phyloP scores from a whole-genome alignment of 2,329 filamentous ascomycete genomes.

The Colletotrichum graminicola region DNA sequence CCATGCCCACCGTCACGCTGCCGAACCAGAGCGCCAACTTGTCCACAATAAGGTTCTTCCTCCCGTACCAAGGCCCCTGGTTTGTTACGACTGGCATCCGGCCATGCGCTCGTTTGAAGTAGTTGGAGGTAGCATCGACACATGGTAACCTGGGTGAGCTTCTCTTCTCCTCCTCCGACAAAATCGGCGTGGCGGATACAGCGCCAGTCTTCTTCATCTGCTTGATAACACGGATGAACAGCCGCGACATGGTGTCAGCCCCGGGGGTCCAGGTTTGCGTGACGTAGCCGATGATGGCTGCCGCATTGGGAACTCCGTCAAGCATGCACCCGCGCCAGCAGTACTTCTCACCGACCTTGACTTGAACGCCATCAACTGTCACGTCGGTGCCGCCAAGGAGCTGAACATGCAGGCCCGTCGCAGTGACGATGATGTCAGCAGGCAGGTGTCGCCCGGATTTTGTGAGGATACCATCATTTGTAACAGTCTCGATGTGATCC shows the following conservation, averaged over 20 bases:
- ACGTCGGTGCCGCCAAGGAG: slow-evolving; percentile 67
- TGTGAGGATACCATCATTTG: slow-evolving; percentile 60
- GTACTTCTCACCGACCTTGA: slow-evolving; percentile 64
- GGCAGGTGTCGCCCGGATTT: slow-evolving; percentile 63
- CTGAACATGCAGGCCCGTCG: slow-evolving; percentile 73
- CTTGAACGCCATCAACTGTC: slow-evolving; percentile 64
- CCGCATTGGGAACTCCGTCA: slow-evolving; percentile 73
- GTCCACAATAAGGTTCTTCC: slow-evolving; percentile 49
- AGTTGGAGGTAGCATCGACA: slow-evolving; percentile 49
- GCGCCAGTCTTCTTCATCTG: slow-evolving; percentile 56
- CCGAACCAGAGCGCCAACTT: slow-evolving; percentile 49
- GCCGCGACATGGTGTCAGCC: slow-evolving; percentile 64
- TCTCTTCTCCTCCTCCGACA: slow-evolving; percentile 34
- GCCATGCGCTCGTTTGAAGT: slow-evolving; percentile 53
- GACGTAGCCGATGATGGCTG: slow-evolving; percentile 73
- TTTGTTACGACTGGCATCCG: slow-evolving; percentile 54
- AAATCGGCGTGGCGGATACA: slow-evolving; percentile 20
- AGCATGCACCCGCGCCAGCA: slow-evolving; percentile 76
- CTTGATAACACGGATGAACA: slow-evolving; percentile 63
- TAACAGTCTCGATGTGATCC: slow-evolving; percentile 65
- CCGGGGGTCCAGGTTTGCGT: slow-evolving; percentile 77
- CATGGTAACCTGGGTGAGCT: slow-evolving; percentile 45
- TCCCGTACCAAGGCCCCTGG: slow-evolving; percentile 53
- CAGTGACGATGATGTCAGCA: slow-evolving; percentile 77
- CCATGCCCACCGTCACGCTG: slow-evolving; percentile 49